Base-by-base conservation (phyloP, 306 rosid genomes). In the Sphenostylis stenocarpa region DNA sequence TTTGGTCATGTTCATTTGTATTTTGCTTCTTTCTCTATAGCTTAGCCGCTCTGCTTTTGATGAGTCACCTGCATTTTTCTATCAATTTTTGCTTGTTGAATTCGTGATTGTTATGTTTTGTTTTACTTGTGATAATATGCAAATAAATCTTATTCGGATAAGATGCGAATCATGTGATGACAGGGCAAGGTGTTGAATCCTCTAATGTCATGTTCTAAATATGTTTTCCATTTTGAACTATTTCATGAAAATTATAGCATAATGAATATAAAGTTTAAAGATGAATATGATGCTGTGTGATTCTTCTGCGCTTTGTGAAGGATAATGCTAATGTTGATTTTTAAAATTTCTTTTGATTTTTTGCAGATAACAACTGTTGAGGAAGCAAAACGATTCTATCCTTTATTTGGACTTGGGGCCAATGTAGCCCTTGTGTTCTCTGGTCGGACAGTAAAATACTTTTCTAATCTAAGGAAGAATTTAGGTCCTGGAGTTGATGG, bases 401-500 rank as follows among this genome's bases (percentile, higher is more conserved):
- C 98, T 26, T 80, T 96, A 56, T 96, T 96, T 56, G 99, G 99
- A 43, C 91, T 96, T 23, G 99, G 99, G 77, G 99, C 99, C 41
- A 96, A 96, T 77, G 86, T 96, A 31, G 99, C 99, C 2, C 97
- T 96, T 36, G 83, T 96, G 67, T 96, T 96, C 86, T 96, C 99
- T 0, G 99, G 99, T 28, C 64, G 99, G 73, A 96, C 99, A 0
- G 99, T 96, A 83, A 96, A 96, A 73, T 93, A 96, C 84, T 96
- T 96, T 85, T 96, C 99, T 45, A 84, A 89, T 70, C 5, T 96
- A 88, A 89, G 99, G 87, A 20, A 77, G 38, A 75, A 72, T 70
- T 87, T 96, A 81, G 99, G 97, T 64, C 99, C 99, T 62, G 99
- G 99, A 66, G 97, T 96, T 72, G 99, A 96, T 88, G 99, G 99